These are phyloP conservation scores for Pleurotus tuber-regium DNA, from an alignment of 768 basidiomycete genomes.

Conservation along the genomic window DNA sequence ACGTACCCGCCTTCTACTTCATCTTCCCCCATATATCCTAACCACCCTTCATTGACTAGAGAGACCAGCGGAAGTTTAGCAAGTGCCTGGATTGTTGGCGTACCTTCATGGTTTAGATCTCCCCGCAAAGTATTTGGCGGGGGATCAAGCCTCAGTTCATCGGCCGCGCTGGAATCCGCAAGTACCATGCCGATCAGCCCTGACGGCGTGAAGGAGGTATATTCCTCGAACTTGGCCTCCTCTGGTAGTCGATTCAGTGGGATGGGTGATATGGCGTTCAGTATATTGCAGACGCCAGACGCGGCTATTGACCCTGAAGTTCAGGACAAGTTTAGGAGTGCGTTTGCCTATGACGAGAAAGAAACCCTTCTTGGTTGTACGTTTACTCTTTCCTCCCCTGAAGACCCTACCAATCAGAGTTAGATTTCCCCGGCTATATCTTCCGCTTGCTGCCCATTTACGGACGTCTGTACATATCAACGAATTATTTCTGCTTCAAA, in stretches of 20 bases:
- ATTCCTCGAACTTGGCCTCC: slow-evolving; percentile 42
- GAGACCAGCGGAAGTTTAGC: slow-evolving; percentile 26
- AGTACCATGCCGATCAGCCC: slow-evolving; percentile 23
- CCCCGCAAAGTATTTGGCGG: slow-evolving; percentile 32
- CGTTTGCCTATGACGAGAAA: slow-evolving; percentile 88
- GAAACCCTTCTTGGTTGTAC: slow-evolving; percentile 86
- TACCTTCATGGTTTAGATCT: slow-evolving; percentile 70
- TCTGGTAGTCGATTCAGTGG: slow-evolving; percentile 35
- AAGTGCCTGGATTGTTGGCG: slow-evolving; percentile 60
- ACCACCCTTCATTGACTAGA: slow-evolving; percentile 47
- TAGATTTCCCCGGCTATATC: slow-evolving; percentile 90
- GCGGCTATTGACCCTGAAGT: slow-evolving; percentile 58
- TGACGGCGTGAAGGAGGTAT: slow-evolving; percentile 56
- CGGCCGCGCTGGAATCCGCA: slow-evolving; percentile 24
- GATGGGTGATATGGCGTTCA: slow-evolving; percentile 67
- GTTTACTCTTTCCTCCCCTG: slow-evolving; percentile 28
- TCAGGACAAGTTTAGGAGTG: slow-evolving; percentile 70
- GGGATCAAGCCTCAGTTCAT: slow-evolving; percentile 18
- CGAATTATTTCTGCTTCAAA: slow-evolving; percentile 92
- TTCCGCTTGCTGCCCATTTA: slow-evolving; percentile 87
- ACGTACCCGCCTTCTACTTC: slow-evolving; percentile 79
- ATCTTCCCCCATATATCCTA: slow-evolving; percentile 43
- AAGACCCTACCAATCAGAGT: slow-evolving; percentile 9
- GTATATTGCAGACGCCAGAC: slow-evolving; percentile 76
- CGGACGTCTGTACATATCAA: slow-evolving; percentile 89